Base-by-base conservation (phyloP, 2,329 filamentous ascomycete genomes). In the Alternaria ventricosa region DNA sequence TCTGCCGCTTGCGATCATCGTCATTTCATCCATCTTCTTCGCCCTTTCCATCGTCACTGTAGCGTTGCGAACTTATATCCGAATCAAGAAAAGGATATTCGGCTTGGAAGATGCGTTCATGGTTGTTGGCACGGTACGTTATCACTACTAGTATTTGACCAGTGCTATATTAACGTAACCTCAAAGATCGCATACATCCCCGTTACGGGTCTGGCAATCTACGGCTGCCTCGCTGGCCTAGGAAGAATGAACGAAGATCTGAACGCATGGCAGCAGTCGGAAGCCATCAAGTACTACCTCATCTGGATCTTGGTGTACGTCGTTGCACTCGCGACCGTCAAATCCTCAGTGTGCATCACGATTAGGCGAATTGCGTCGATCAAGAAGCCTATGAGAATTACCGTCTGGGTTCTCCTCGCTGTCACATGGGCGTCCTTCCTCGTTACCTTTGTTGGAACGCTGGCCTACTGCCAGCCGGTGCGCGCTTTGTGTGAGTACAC, bases 241-340 rank as follows among this genome's bases (percentile, higher is more conserved):
- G 71, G 71, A 11, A 67, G 71, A 55, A 49, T 69, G 10, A 64
- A 67, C 8, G 36, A 50, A 10, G 60, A 70, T n/a, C 62, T 73
- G 6, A 73, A 72, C 43, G 23, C 25, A 5, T 73, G 70, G 71
- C 71, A 73, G 45, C 63, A 57, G 46, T 57, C 56, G 1, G 61
- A 73, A 23, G 61, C 66, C 13, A 55, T 73, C 59, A 71, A 73
- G 27, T 71, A 69, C 56, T 73, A 73, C 61, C 67, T 73, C 46
- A 69, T 73, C 33, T 73, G 71, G 71, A 73, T 72, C 18, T 53
- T 73, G 61, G 63, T 61, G 5, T 73, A 73, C 49, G 71, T 73
- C 20, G 55, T 73, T 6, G 67, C 62, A n/a, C 65, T 73, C 11
- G 70, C 69, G 4, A 64, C 62, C 13, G 67, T 73, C 23, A 73